Evolutionary conservation across 306 rosid species (phyloP), one percentile per base, ranked within the genome.

Genomic region (Quillaja saponaria): DNA sequence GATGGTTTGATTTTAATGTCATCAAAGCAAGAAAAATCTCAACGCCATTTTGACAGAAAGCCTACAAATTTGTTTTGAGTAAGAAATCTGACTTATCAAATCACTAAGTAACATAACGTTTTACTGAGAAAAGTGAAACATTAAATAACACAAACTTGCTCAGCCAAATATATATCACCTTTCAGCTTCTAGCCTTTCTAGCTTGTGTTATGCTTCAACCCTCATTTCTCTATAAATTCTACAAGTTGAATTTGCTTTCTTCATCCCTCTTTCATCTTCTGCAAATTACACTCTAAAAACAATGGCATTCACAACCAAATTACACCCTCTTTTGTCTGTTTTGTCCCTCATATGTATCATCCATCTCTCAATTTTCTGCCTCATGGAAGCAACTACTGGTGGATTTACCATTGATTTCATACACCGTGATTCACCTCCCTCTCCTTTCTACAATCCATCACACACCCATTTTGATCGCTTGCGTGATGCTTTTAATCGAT

Each of bases 381-480:
- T 17, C 8, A 40, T 63, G 0, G 5, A 42, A 61, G 61, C 55
- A 12, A 56, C 39, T n/a, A 2, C 3, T 25, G 10, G 0, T 7
- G 69, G 76, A 0, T 54, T 85, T 40, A 58, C 76, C 0, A 47
- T 57, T 13, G 34, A 82, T 16, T 76, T 90, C 37, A 56, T 84
- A 6, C 91, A 58, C 33, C 81, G 73, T 13, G 89, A 82, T 49
- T 86, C 89, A 0, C 80, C 79, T 19, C 28, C 53, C 1, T 89
- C 96, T 3, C 88, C 84, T 0, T 57, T 19, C 15, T 71, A 71
- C 39, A 49, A 80, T 48, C 69, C 81, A 12, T 71, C 82, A 4
- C 53, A 16, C 8, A 61, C 81, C 34, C 56, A 19, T 17, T 78
- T 34, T 9, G 52, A 49, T 34, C 76, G 77, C 45, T 38, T 86